Evolutionary conservation across 2,329 filamentous ascomycete genomes (phyloP), one percentile per base, ranked within the genome.

Genomic region (Fusarium guadeloupense): DNA sequence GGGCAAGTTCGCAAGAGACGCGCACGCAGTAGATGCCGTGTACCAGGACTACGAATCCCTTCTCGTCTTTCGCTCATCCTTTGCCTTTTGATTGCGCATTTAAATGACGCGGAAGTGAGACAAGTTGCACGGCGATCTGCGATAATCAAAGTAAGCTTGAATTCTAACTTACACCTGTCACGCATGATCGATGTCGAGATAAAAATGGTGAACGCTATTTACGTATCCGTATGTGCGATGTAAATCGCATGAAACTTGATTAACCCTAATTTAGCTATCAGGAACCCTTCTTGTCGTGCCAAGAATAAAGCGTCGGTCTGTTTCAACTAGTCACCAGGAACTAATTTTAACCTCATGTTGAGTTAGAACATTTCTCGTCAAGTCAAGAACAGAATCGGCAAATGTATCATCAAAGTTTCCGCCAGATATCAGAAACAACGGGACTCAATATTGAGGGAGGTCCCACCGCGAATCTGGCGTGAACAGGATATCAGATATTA

Each of bases 91-190:
- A 56, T 54, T 65, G 43, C 51, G 56, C 54, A 56, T 59, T 34
- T 16, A 20, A 39, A 62, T 59, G 40, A 65, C 57, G 53, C 49
- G 47, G 41, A 31, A 56, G 35, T 62, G 52, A 67, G 53, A 69
- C 65, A 68, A 58, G 42, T 68, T 69, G 62, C 62, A 63, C 66
- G 65, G 59, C 60, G 40, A 60, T 68, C 63, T 68, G 60, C 63
- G 59, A 61, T 59, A 64, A 67, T 67, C 47, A 51, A 68, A 69
- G 65, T 69, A 69, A 69, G 67, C 67, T 69, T 69, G 67, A 68
- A 67, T 59, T 68, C 56, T 68, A 69, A 52, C 53, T 54, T 52
- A 55, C 28, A 64, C 49, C 50, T 55, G 63, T 56, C 45, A 53
- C 51, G 34, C 50, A 50, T 43, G 60, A 59, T 64, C 55, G 58